A percentile compares a stretch with the other conserved stretches of the same genome.
These are phyloP conservation scores for Tolypocladium amazonense DNA, from an alignment of 2,329 filamentous ascomycete genomes.

Conservation along the genomic window DNA sequence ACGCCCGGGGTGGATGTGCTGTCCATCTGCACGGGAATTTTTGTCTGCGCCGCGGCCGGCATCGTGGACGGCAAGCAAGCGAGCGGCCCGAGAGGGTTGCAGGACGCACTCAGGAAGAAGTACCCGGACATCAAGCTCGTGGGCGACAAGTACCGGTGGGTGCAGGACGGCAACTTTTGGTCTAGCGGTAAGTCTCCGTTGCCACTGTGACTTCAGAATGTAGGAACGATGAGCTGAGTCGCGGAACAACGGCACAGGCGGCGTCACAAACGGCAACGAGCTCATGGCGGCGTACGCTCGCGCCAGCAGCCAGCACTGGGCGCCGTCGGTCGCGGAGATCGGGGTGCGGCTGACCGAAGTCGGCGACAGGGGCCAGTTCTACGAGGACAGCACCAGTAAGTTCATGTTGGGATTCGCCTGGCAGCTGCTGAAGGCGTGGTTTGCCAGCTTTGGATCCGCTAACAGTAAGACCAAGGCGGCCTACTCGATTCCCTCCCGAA, in stretches of 20 bases:
- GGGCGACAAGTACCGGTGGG: slow-evolving; percentile 37
- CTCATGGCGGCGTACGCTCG: slow-evolving; percentile 41
- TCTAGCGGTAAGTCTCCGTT: slow-evolving; percentile 32
- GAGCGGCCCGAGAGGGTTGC: slow-evolving; percentile 35
- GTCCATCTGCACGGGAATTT: slow-evolving; percentile 40
- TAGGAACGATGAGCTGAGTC: not conserved
- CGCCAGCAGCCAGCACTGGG: slow-evolving; percentile 29
- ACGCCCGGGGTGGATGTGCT: slow-evolving; percentile 33
- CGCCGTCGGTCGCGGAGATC: slow-evolving; percentile 31
- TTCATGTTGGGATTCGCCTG: slow-evolving; percentile 24
- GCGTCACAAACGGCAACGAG: slow-evolving; percentile 46
- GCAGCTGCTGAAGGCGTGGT: slow-evolving; percentile 25
- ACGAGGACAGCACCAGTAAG: slow-evolving; percentile 22
- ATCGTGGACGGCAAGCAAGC: slow-evolving; percentile 32
- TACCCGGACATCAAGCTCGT: slow-evolving; percentile 29
- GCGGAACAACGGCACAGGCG: slow-evolving; percentile 22
- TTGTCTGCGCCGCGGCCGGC: slow-evolving; percentile 36
- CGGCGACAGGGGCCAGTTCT: slow-evolving; percentile 35
- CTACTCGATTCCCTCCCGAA: not conserved
- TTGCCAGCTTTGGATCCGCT: slow-evolving; percentile 3
- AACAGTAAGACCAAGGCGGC: not conserved
- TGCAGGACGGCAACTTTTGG: slow-evolving; percentile 43
- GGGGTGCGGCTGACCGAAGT: slow-evolving; percentile 33
- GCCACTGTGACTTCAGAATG: not conserved
- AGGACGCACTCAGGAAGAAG: slow-evolving; percentile 25